Conservation (phyloP, 2,329 filamentous ascomycete species). For the Aspergillus sp. region DNA sequence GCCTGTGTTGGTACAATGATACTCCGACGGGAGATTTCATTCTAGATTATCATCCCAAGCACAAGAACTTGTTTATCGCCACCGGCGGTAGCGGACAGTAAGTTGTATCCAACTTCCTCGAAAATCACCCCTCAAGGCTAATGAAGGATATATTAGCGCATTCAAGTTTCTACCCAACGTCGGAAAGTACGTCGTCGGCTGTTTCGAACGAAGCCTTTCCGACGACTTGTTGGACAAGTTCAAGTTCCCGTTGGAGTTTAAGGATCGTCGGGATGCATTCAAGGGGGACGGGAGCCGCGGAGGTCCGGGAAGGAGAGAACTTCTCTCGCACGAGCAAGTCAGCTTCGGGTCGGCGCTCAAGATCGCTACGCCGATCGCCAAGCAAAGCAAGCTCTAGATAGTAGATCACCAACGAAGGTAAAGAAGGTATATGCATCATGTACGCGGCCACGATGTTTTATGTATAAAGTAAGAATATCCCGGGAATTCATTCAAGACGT, state of each 20-base stretch:
- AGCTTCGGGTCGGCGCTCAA: slow-evolving; percentile 19
- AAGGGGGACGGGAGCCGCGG: slow-evolving; percentile 33
- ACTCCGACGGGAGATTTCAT: slow-evolving; percentile 68
- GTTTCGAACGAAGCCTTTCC: slow-evolving; percentile 46
- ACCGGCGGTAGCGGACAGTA: slow-evolving; percentile 33
- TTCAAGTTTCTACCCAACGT: slow-evolving; percentile 65
- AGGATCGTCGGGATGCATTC: slow-evolving; percentile 16
- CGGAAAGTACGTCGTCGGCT: slow-evolving; percentile 61
- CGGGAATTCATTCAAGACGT: not conserved
- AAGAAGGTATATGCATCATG: not conserved
- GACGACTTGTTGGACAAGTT: slow-evolving; percentile 63
- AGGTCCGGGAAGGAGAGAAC: slow-evolving; percentile 29
- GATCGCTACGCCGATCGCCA: slow-evolving; percentile 10
- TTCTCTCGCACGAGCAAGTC: slow-evolving; percentile 17
- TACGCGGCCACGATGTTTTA: not conserved
- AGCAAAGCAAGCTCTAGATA: slow-evolving; percentile 20
- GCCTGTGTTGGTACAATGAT: slow-evolving; percentile 71
- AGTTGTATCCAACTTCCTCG: slow-evolving; percentile 2
- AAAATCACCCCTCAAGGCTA: not conserved
- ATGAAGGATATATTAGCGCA: slow-evolving; percentile 34
- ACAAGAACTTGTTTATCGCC: slow-evolving; percentile 36
- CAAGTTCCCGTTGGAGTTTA: slow-evolving; percentile 30
- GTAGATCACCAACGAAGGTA: not conserved
- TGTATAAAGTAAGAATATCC: not conserved
- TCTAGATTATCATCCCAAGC: slow-evolving; percentile 64